Evolutionary conservation across 2,329 filamentous ascomycete species (phyloP).

Genomic region (Colletotrichum simmondsii): DNA sequence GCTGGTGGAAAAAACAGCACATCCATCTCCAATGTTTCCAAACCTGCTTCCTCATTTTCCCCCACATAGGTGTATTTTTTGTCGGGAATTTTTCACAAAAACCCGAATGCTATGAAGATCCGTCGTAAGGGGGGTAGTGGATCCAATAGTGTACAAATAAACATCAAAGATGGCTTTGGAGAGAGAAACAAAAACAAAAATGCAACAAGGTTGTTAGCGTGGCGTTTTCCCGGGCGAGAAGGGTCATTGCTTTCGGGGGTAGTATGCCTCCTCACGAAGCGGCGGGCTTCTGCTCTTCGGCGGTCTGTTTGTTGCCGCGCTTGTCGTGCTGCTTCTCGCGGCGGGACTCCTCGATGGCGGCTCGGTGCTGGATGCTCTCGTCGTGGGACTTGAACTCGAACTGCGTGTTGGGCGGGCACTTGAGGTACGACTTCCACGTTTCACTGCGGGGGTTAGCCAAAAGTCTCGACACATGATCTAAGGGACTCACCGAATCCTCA

Average conservation of each 20-base stretch:
- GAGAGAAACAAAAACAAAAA: slow-evolving; percentile 11
- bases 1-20: no score
- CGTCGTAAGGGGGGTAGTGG: neutral
- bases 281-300: slow-evolving; percentile 42
- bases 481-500: slow-evolving; percentile 88
- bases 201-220: slow-evolving; percentile 27
- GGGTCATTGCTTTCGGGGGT: neutral
- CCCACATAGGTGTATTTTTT: slow-evolving; percentile 30
- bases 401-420: slow-evolving; percentile 87
- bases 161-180: slow-evolving; percentile 33
- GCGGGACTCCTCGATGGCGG: slow-evolving; percentile 89
- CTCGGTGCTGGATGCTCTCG: slow-evolving; percentile 92
- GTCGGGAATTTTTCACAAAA: slow-evolving; percentile 16
- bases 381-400: slow-evolving; percentile 97
- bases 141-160: slow-evolving; percentile 37
- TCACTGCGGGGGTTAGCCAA: slow-evolving; percentile 67
- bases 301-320: slow-evolving; percentile 46
- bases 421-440: slow-evolving; percentile 90
- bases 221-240: slow-evolving; percentile 3
- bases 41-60: slow-evolving; percentile 25
- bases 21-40: slow-evolving; percentile 6
- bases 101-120: slow-evolving; percentile 33
- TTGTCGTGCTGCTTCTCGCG: slow-evolving; percentile 78
- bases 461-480: neutral
- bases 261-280: slow-evolving; percentile 12